Conservation (phyloP, 2,329 filamentous ascomycete species). For the Aspergillus aculeatus region DNA sequence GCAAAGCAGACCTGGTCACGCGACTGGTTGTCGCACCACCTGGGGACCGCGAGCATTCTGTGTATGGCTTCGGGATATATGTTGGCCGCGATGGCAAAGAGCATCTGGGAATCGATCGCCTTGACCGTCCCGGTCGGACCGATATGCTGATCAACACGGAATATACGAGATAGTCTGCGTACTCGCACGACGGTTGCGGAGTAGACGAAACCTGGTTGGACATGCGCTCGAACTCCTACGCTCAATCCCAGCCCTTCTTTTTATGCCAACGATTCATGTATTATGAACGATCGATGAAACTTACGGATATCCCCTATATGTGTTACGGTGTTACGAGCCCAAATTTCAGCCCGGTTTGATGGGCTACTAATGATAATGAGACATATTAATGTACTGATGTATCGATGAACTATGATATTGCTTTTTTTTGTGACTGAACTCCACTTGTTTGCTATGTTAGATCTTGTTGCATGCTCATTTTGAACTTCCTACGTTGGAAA, state of each 20-base stretch:
- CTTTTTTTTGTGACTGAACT: not conserved
- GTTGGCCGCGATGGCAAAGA: slow-evolving; percentile 59
- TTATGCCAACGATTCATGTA: slow-evolving; percentile 3
- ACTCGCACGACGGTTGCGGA: not conserved
- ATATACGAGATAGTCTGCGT: slow-evolving; percentile 21
- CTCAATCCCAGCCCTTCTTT: not conserved
- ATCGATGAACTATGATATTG: not conserved
- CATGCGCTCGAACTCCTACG: not conserved
- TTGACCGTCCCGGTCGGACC: slow-evolving; percentile 44
- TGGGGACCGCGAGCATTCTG: slow-evolving; percentile 37
- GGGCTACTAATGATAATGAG: slow-evolving; percentile 15
- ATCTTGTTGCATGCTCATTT: not conserved
- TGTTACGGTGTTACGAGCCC: not conserved
- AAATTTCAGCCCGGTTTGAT: not conserved
- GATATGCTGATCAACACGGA: slow-evolving; percentile 46
- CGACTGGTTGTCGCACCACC: slow-evolving; percentile 59
- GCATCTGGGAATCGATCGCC: slow-evolving; percentile 60
- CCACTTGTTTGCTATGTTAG: not conserved
- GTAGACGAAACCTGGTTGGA: not conserved
- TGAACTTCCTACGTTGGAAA: not conserved
- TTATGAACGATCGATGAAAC: slow-evolving; percentile 4
- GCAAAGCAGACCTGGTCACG: slow-evolving; percentile 67
- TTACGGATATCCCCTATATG: not conserved
- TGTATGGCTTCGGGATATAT: slow-evolving; percentile 59
- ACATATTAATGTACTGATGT: slow-evolving; percentile 8